Evolutionary conservation across 495 filamentous ascomycete genomes (phyloP).

Genomic region (Xylaria grammica): DNA sequence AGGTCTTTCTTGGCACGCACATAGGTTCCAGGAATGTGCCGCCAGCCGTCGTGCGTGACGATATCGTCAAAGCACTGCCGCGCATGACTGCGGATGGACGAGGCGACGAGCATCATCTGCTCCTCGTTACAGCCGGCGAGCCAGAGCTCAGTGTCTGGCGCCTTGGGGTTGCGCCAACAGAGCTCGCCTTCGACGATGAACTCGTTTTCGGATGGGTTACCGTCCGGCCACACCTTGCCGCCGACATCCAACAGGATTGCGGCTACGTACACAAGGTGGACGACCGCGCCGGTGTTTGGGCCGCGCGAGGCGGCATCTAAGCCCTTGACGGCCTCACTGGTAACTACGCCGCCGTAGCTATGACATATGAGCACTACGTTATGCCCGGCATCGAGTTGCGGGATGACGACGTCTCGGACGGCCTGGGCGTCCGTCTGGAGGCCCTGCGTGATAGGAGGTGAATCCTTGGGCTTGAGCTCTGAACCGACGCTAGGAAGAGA

Average conservation of each 20-base stretch:
- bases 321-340: constrained; percentile 53
- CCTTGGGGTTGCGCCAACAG: constrained; percentile 15
- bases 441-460: constrained; percentile 25
- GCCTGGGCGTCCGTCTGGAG: constrained; percentile 31
- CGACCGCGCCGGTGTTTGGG: constrained; percentile 14
- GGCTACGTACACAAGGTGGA: constrained; percentile 20
- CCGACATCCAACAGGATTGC: constrained; percentile 23
- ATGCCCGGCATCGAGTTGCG: constrained; percentile 40
- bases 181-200: constrained; percentile 8
- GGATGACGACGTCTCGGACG: constrained; percentile 35
- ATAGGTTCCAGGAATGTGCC: constrained; percentile 1
- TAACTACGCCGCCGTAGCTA: constrained; percentile 59
- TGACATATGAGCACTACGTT: constrained; percentile 56
- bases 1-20: constrained; percentile 3
- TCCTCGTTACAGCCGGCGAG: constrained; percentile 10
- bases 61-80: constrained; percentile 14
- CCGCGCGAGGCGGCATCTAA: constrained; percentile 24
- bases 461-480: constrained; percentile 31
- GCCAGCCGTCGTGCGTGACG: constrained; percentile 10
- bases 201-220: not conserved
- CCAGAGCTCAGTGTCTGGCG: not conserved
- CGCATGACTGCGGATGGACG: constrained; percentile 11
- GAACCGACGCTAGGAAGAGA: constrained; percentile 41
- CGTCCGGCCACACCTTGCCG: constrained; percentile 18
- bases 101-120: not conserved